phyloP scores from a whole-genome alignment of 495 filamentous ascomycete species.

The Podospora fimiseda region DNA sequence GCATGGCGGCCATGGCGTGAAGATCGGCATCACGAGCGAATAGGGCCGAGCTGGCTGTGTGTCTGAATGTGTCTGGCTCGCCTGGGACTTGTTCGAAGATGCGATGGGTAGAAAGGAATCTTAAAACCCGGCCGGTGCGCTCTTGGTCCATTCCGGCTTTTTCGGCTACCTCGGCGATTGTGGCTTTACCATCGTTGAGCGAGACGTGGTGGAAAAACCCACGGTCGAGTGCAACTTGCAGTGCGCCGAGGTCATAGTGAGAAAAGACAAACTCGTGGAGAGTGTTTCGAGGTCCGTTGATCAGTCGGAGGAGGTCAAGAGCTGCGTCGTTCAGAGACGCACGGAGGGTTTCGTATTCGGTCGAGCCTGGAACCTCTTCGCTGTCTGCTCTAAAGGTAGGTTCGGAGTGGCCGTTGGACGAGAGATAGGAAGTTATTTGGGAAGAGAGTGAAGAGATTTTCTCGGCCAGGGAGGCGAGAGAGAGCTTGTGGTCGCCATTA shows the following conservation, averaged over 20 bases:
- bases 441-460: background rate
- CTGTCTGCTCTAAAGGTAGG: background rate
- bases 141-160: background rate
- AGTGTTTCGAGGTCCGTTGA: background rate
- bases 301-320: background rate
- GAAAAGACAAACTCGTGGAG: background rate
- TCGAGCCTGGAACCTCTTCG: background rate
- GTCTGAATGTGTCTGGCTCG: background rate
- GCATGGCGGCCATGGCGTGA: background rate
- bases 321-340: background rate
- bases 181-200: background rate
- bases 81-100: background rate
- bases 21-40: background rate
- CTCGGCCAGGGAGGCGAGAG: background rate
- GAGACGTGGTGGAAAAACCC: background rate
- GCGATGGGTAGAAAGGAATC: background rate
- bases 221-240: background rate
- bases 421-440: background rate
- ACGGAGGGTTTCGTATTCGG: background rate
- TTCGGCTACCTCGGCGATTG: background rate
- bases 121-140: background rate
- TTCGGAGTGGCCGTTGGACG: background rate
- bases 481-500: background rate
- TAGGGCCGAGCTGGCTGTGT: background rate
- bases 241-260: background rate